Percentiles rank a stretch among this genome's conserved stretches.
These are phyloP conservation scores for Triadica sebifera DNA, from an alignment of 345 rosid genomes.

Conservation along the genomic window DNA sequence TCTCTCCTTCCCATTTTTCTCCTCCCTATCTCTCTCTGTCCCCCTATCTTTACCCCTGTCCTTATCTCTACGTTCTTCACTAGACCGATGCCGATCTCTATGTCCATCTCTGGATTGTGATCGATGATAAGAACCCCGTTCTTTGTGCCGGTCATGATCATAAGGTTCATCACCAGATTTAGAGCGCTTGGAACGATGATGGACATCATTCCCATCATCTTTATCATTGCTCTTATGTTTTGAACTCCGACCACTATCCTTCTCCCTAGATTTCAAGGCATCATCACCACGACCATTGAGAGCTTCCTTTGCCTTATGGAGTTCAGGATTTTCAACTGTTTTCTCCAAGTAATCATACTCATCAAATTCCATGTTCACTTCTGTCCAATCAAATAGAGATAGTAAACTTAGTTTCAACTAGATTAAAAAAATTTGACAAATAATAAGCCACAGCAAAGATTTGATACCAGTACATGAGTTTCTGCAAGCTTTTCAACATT, in stretches of 20 bases:
- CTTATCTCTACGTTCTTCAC: conserved; percentile 53
- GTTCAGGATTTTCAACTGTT: conserved; percentile 71
- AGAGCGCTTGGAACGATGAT: conserved; percentile 47
- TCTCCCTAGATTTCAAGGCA: conserved; percentile 42
- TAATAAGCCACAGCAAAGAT: not conserved
- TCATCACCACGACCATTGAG: conserved; percentile 53
- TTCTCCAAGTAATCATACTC: conserved; percentile 95
- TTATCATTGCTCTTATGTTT: conserved; percentile 56
- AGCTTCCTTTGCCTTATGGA: conserved; percentile 43
- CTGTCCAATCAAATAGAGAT: conserved; percentile 12
- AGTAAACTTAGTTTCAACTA: not conserved
- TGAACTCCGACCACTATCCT: conserved; percentile 48
- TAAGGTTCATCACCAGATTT: conserved; percentile 50
- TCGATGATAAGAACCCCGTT: conserved; percentile 41
- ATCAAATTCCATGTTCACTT: conserved; percentile 70
- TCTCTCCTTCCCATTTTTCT: conserved; percentile 46
- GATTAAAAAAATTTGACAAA: conserved; percentile 7
- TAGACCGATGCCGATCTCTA: conserved; percentile 56
- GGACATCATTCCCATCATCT: conserved; percentile 40
- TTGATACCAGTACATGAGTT: not conserved
- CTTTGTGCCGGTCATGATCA: conserved; percentile 45
- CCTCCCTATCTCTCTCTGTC: conserved; percentile 35
- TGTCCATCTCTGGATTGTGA: conserved; percentile 78
- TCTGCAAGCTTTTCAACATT: not conserved
- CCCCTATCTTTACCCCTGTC: conserved; percentile 52